Conservation (phyloP, 257 asterid genomes). For the Paulownia fortunei region DNA sequence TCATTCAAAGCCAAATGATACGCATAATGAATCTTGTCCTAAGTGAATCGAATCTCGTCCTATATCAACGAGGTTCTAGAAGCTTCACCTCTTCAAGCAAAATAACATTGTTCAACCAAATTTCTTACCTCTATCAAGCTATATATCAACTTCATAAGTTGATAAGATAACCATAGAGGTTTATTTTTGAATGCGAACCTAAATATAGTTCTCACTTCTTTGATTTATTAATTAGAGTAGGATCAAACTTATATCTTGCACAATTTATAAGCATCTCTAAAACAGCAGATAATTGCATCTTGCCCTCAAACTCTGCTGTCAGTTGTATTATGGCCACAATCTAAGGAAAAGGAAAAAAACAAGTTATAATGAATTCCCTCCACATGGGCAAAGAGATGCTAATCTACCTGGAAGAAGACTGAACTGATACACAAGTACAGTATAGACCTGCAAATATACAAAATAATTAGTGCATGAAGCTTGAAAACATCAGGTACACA, state of each 20-base stretch:
- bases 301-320: background rate
- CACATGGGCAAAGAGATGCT: constrained; percentile 12
- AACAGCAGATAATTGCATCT: constrained; percentile 15
- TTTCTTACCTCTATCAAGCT: constrained; percentile 16
- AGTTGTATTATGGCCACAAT: constrained; percentile 7
- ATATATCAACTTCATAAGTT: constrained; percentile 11
- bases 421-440: constrained; percentile 57
- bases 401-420: constrained; percentile 64
- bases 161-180: background rate
- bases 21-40: constrained; percentile 11
- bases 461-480: constrained; percentile 15
- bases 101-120: constrained; percentile 9
- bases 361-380: background rate
- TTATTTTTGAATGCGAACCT: background rate
- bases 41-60: background rate
- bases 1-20: constrained; percentile 12
- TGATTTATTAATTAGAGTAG: background rate
- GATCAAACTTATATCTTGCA: constrained; percentile 26
- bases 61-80: constrained; percentile 9
- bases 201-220: constrained; percentile 23
- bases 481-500: constrained; percentile 14
- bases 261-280: constrained; percentile 17
- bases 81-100: constrained; percentile 12
- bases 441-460: constrained; percentile 52
- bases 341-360: background rate